phyloP scores from a whole-genome alignment of 2,329 filamentous ascomycete species.

The Nothopassalora personata region DNA sequence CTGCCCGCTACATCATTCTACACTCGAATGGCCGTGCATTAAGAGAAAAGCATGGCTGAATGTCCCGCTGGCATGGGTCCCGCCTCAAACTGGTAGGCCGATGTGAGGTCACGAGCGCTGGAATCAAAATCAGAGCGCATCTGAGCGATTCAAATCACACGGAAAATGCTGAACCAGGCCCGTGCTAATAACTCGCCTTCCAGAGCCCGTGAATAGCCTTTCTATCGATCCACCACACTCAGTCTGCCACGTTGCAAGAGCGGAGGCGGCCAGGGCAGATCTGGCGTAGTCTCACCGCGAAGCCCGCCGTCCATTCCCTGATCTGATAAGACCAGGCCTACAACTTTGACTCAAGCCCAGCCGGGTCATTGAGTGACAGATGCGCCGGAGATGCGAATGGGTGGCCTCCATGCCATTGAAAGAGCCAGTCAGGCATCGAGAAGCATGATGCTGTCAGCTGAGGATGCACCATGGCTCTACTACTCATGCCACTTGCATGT shows the following conservation, averaged over 20 bases:
- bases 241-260: constrained; percentile 50
- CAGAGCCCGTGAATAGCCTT: constrained; percentile 26
- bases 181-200: constrained; percentile 19
- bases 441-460: constrained; percentile 34
- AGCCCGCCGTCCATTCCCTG: constrained; percentile 14
- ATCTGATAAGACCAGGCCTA: constrained; percentile 39
- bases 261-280: constrained; percentile 44
- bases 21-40: constrained; percentile 1
- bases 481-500: constrained; percentile 5
- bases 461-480: constrained; percentile 34
- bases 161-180: constrained; percentile 5
- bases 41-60: neutral
- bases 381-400: constrained; percentile 38
- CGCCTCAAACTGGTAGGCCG: constrained; percentile 2
- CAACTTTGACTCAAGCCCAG: constrained; percentile 22
- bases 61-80: constrained; percentile 1
- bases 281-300: constrained; percentile 18
- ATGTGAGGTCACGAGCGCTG: constrained; percentile 6
- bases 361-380: constrained; percentile 17
- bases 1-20: neutral
- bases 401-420: constrained; percentile 40
- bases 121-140: neutral
- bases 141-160: constrained; percentile 1
- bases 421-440: constrained; percentile 38
- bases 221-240: constrained; percentile 25